phyloP scores from a whole-genome alignment of 495 filamentous ascomycete genomes.

The Penicillium angulare region DNA sequence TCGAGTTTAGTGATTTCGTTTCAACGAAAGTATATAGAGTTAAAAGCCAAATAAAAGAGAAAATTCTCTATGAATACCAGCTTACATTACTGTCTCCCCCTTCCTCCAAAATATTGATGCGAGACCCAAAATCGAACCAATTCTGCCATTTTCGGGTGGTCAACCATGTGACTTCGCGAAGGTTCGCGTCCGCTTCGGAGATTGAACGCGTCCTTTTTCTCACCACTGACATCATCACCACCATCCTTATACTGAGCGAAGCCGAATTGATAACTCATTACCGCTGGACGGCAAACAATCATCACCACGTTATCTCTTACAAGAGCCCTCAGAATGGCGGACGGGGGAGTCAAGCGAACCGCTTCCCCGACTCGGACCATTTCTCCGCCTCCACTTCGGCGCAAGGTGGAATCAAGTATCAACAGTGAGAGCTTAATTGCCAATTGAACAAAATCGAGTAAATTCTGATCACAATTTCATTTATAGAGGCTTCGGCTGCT shows the following conservation, averaged over 20 bases:
- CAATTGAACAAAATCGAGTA: background rate
- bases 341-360: constrained; percentile 34
- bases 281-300: background rate
- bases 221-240: background rate
- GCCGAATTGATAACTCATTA: background rate
- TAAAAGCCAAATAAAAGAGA: background rate
- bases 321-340: constrained; percentile 31
- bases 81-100: background rate
- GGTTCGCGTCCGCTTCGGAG: constrained; percentile 18
- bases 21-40: background rate
- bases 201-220: constrained; percentile 25
- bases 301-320: constrained; percentile 17
- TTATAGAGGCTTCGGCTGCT: constrained; percentile 62
- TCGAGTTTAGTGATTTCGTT: background rate
- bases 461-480: background rate
- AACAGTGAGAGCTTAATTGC: constrained; percentile 57
- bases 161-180: constrained; percentile 49
- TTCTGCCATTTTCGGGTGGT: constrained; percentile 6
- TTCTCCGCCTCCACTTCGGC: constrained; percentile 47
- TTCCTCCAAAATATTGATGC: background rate
- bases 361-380: constrained; percentile 35
- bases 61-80: no score
- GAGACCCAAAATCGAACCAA: background rate
- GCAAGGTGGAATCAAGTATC: constrained; percentile 68
- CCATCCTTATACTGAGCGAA: background rate